A percentile compares a stretch with the other conserved stretches of the same genome.
Conservation (phyloP, 345 rosid species). For the Eucalyptus cloeziana region DNA sequence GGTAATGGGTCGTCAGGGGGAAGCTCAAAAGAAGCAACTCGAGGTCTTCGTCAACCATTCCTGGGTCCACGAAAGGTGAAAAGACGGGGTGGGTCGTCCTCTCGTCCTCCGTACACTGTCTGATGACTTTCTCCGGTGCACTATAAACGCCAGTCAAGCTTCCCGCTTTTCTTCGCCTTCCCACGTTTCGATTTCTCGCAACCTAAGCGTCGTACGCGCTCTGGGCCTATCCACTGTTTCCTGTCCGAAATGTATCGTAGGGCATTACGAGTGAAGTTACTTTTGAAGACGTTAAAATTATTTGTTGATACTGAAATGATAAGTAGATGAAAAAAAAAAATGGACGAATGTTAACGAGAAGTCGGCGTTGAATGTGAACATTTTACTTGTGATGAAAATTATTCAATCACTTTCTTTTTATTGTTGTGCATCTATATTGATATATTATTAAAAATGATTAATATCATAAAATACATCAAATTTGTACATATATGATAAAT, state of each 20-base stretch:
- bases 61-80: too few relatives aligned
- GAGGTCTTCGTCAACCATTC: too few relatives aligned
- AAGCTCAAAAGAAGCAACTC: too few relatives aligned
- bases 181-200: background rate
- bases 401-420: background rate
- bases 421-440: background rate
- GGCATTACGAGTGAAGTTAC: background rate
- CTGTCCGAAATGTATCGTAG: background rate
- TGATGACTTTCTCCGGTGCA: background rate
- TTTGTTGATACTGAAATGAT: background rate
- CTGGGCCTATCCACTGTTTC: background rate
- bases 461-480: background rate
- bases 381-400: background rate
- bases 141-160: background rate
- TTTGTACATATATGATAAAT: fast-evolving
- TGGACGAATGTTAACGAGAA: background rate
- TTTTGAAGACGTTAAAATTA: background rate
- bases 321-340: background rate
- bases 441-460: background rate
- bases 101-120: background rate
- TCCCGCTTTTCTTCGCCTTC: background rate
- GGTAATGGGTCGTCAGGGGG: too few relatives aligned
- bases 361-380: background rate
- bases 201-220: background rate
- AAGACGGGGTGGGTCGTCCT: background rate